These are phyloP conservation scores for Strobilomyces confusus DNA, from an alignment of 768 basidiomycete species.

Conservation along the genomic window DNA sequence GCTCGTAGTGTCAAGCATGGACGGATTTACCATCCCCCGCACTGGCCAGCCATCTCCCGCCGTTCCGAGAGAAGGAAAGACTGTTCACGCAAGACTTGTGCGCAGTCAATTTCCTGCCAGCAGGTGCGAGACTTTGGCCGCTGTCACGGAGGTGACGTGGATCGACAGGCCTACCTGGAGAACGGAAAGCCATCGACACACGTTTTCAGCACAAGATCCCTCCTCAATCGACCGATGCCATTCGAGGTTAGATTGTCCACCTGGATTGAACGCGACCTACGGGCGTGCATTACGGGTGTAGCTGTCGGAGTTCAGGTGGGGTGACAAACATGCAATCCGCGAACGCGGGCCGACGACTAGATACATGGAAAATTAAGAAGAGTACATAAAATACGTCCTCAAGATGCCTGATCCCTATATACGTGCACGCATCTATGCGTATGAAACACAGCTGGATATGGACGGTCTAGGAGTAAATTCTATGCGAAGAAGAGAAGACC, in stretches of 20 bases:
- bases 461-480: constrained; percentile 21
- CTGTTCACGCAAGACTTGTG: constrained; percentile 67
- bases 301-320: constrained; percentile 12
- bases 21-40: constrained; percentile 60
- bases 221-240: constrained; percentile 21
- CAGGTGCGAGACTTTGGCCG: not conserved
- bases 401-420: constrained; percentile 34
- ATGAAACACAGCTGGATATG: constrained; percentile 11
- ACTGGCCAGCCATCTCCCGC: constrained; percentile 61
- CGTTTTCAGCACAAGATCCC: constrained; percentile 15
- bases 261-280: constrained; percentile 12
- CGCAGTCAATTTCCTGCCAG: constrained; percentile 32
- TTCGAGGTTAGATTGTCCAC: constrained; percentile 24
- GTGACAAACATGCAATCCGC: too few species aligned
- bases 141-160: not conserved
- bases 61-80: constrained; percentile 55
- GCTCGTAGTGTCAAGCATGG: constrained; percentile 4
- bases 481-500: constrained; percentile 14
- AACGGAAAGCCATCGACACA: constrained; percentile 31
- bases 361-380: constrained; percentile 31
- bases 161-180: constrained; percentile 27
- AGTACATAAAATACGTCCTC: constrained; percentile 34
- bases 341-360: constrained; percentile 16
- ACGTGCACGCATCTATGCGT: constrained; percentile 29
- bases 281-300: constrained; percentile 18